Conservation (phyloP, 2,329 filamentous ascomycete species). For the Claviceps sp. region DNA sequence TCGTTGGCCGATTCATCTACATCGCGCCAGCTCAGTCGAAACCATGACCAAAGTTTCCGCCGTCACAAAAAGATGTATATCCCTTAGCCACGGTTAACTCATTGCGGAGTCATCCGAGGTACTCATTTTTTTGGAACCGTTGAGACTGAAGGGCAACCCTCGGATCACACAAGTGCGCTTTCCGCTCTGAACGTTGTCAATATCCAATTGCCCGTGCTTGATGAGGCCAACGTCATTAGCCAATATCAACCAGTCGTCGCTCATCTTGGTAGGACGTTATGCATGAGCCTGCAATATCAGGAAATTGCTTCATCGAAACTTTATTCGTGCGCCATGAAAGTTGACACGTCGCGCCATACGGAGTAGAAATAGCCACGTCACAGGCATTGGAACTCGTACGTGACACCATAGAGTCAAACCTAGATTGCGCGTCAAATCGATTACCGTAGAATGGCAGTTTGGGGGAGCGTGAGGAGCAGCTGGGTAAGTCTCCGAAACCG, state of each 20-base stretch:
- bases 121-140: too few relatives aligned
- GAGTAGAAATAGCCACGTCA: slow-evolving; percentile 36
- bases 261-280: slow-evolving; percentile 15
- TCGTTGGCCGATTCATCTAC: slow-evolving; percentile 57
- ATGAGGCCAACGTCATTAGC: too few relatives aligned
- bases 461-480: slow-evolving; percentile 17
- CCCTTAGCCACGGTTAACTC: slow-evolving; percentile 31
- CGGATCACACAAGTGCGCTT: too few relatives aligned
- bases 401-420: slow-evolving; percentile 41
- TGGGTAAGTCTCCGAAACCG: slow-evolving; percentile 33
- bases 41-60: slow-evolving; percentile 64
- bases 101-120: slow-evolving; percentile 23
- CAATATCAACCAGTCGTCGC: too few relatives aligned
- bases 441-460: slow-evolving; percentile 51
- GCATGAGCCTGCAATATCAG: slow-evolving; percentile 22
- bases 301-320: neutral
- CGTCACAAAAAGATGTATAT: slow-evolving; percentile 68
- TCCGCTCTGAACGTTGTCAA: too few relatives aligned
- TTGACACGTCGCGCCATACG: slow-evolving; percentile 55
- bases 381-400: slow-evolving; percentile 38
- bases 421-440: slow-evolving; percentile 23
- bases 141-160: too few relatives aligned
- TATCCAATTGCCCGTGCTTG: too few relatives aligned
- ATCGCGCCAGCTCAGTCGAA: slow-evolving; percentile 59
- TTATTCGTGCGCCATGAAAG: slow-evolving; percentile 40